phyloP scores from a whole-genome alignment of 441 rosid genomes.

The Theobroma grandiflorum region DNA sequence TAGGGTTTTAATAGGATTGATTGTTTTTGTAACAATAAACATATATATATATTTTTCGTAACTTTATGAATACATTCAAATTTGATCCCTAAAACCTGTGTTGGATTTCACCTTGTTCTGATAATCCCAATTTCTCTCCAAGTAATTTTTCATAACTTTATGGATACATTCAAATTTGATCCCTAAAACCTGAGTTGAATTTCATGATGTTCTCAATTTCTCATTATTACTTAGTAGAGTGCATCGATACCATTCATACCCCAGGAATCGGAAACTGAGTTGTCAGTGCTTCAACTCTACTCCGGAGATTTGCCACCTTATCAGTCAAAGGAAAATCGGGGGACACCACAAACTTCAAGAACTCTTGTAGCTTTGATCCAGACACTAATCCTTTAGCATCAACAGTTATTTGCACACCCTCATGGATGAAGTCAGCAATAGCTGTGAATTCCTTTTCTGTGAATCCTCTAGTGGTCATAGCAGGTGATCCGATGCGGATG shows the following conservation, averaged over 20 bases:
- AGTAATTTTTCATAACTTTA: too few relatives aligned
- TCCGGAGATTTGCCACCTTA: slow-evolving; percentile 59
- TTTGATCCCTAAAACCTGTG: background rate
- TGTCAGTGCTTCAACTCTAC: slow-evolving; percentile 73
- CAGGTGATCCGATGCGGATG: slow-evolving; percentile 90
- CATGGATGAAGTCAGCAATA: slow-evolving; percentile 75
- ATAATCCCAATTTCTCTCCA: too few relatives aligned
- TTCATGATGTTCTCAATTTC: background rate
- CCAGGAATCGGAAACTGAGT: slow-evolving; percentile 86
- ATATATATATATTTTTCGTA: background rate
- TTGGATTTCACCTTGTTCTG: background rate
- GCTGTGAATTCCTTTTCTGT: slow-evolving; percentile 72
- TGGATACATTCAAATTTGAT: too few relatives aligned
- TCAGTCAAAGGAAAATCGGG: slow-evolving; percentile 60
- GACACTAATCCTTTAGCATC: slow-evolving; percentile 65
- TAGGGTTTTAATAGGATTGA: too few relatives aligned
- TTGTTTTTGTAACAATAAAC: too few relatives aligned
- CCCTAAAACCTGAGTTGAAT: too few relatives aligned
- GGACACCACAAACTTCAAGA: slow-evolving; percentile 64
- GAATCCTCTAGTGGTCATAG: slow-evolving; percentile 92
- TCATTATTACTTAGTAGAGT: background rate
- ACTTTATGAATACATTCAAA: background rate
- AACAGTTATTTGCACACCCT: slow-evolving; percentile 73
- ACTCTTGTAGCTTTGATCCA: slow-evolving; percentile 83
- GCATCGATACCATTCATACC: slow-evolving; percentile 38